Evolutionary conservation across 441 rosid species (phyloP), one percentile per base, ranked within the genome.

Genomic region (Populus hybrid): DNA sequence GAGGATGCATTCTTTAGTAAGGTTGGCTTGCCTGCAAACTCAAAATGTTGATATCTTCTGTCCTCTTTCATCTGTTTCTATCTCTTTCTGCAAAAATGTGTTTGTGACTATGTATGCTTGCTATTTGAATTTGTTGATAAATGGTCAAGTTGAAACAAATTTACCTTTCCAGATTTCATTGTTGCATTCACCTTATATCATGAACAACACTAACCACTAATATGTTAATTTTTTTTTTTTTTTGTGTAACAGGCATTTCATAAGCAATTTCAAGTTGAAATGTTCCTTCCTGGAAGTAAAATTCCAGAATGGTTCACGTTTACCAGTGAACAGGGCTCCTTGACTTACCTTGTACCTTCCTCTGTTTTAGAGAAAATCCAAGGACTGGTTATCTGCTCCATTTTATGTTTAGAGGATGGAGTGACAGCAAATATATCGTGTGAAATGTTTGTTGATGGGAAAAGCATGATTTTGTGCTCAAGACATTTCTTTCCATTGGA

Each of bases 271-370:
- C 65, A 40, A 46, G 21, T 53, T 32, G 67, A 28, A 36, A 32
- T 76, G 6, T 10, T 63, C 11, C 32, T 69, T 53, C 79, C 79
- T 69, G 79, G 79, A 59, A 76, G 35, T 50, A 23, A 69, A 5
- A 66, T 72, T 30, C 76, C 50, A 5, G 71, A 71, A 66, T 67
- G 53, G 71, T n/a, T 71, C 35, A 0, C 26, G 19, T 64, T 16
- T 64, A 64, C 28, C 4, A 64, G 67, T 5, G 32, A 64, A 64
- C 26, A 64, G 26, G 67, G 67, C 59, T 50, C 59, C 59, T 50
- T 50, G 59, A 50, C 59, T 4, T 50, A 50, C 59, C 59, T 50
- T 50, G 59, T 50, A 16, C 59, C 59, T 50, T 50, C 59, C 59
- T 16, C 59, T 50, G 1, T 50, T 5, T 50, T 50, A 1, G 59